phyloP scores from a whole-genome alignment of 371 early-diverging fungal genomes.

The Blakeslea trispora region DNA sequence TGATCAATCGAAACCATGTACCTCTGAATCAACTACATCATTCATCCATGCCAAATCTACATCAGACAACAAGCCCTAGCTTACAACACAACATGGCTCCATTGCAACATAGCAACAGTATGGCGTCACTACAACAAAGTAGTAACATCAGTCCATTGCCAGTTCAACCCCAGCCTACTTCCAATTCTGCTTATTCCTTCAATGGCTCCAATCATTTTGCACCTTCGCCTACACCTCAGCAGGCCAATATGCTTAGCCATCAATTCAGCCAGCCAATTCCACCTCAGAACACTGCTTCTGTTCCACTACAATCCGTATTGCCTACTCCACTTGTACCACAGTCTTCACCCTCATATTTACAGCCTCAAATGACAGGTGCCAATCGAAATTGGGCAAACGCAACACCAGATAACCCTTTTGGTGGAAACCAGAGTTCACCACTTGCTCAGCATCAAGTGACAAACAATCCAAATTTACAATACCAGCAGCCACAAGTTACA shows the following conservation, averaged over 20 bases:
- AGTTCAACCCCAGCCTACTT: too few relatives aligned
- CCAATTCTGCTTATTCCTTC: too few relatives aligned
- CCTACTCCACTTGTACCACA: conserved; percentile 11
- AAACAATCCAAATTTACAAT: neutral
- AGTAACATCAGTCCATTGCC: neutral
- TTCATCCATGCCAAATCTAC: conserved; percentile 21
- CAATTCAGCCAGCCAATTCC: too few relatives aligned
- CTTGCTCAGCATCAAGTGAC: neutral
- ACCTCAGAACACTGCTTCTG: conserved; percentile 28
- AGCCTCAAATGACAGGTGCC: conserved; percentile 19
- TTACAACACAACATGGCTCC: neutral
- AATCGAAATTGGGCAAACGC: conserved; percentile 40
- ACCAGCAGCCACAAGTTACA: conserved; percentile 24
- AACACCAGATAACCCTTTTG: conserved; percentile 54
- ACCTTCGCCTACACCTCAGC: too few relatives aligned
- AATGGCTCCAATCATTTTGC: too few relatives aligned
- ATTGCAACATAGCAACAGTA: too few relatives aligned
- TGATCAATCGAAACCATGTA: conserved; percentile 16
- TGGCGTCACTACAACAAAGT: neutral
- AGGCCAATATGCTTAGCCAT: too few relatives aligned
- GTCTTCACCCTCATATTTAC: conserved; percentile 1
- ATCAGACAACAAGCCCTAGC: neutral
- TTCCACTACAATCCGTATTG: conserved; percentile 29
- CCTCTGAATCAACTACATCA: conserved; percentile 16
- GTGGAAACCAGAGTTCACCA: conserved; percentile 17